Evolutionary conservation across 1,284 basidiomycete genomes (phyloP), one percentile per base, ranked within the genome.

Genomic region (Puccinia hordei): DNA sequence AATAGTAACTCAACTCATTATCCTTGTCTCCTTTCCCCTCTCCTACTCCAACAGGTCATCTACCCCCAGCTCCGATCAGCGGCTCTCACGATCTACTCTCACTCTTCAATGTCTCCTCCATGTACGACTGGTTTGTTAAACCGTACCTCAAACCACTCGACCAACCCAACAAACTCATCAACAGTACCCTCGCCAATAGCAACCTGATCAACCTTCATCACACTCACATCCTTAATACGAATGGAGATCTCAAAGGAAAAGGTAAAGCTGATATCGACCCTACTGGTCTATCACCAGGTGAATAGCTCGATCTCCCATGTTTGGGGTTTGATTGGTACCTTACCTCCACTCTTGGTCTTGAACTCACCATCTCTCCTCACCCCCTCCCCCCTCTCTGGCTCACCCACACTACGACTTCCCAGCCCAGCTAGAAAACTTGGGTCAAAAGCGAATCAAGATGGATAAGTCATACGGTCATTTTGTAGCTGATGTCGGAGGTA

Each of bases 381-480:
- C 57, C 15, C 41, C n/a, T 22, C 24, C 22, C 4, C 69, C 38
- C 57, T n/a, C 68, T 44, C 51, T 38, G 17, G 63, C 41, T 66
- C 38, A 41, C 9, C 22, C 4, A 24, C 22, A 38, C 9, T 2
- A 13, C 38, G 41, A 46, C 41, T 6, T 63, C 57, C 41, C 33
- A 61, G 73, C 55, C 15, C 57, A 65, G 66, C 1, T 53, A 22
- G 74, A 76, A 35, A 76, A 53, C 38, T 53, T 66, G 33, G 59
- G 46, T 12, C 75, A 55, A 53, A 78, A 78, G 65, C 75, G 75
- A n/a, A 51, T 59, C 24, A 78, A 78, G 65, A 78, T 78, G 75
- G 75, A 78, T n/a, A 78, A 71, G 41, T 78, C 75, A 13, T 78
- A 78, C 59, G 75, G 75, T n/a, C 75, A 78, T 69, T 78, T 69